Evolutionary conservation across 768 basidiomycete genomes (phyloP).

Genomic region (Thelephora ganbajun): DNA sequence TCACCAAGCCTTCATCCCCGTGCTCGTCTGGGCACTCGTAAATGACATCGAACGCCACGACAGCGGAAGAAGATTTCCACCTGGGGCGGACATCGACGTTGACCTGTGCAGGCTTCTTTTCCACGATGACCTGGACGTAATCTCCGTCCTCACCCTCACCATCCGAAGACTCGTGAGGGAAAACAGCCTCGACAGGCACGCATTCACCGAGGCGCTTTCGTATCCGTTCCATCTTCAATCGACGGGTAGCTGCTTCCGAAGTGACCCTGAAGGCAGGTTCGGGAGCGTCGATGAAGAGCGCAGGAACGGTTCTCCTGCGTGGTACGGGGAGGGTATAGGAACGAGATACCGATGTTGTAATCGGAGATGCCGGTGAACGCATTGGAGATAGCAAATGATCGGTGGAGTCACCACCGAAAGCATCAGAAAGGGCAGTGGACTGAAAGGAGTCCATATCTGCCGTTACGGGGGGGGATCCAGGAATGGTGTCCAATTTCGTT

Average conservation of each 20-base stretch:
- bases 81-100: not conserved
- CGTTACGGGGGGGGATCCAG: no score
- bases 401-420: no score
- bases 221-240: constrained; percentile 50
- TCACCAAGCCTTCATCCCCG: not conserved
- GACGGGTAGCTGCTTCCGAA: constrained; percentile 26
- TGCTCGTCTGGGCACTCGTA: not conserved
- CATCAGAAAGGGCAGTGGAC: no score
- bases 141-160: not conserved
- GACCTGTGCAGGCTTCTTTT: not conserved
- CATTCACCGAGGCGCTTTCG: constrained; percentile 47
- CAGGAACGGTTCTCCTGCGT: not conserved
- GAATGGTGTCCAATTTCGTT: no score
- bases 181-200: constrained; percentile 48
- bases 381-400: no score
- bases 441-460: no score
- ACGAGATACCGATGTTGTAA: not conserved
- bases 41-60: not conserved
- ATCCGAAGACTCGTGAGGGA: constrained; percentile 18
- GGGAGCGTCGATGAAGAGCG: not conserved
- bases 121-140: not conserved
- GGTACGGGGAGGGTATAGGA: not conserved
- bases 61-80: not conserved
- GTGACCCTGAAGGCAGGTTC: constrained; percentile 25
- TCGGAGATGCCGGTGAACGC: no score